These are phyloP conservation scores for Boeremia lycopersici DNA, from an alignment of 2,329 filamentous ascomycete species.

Conservation along the genomic window DNA sequence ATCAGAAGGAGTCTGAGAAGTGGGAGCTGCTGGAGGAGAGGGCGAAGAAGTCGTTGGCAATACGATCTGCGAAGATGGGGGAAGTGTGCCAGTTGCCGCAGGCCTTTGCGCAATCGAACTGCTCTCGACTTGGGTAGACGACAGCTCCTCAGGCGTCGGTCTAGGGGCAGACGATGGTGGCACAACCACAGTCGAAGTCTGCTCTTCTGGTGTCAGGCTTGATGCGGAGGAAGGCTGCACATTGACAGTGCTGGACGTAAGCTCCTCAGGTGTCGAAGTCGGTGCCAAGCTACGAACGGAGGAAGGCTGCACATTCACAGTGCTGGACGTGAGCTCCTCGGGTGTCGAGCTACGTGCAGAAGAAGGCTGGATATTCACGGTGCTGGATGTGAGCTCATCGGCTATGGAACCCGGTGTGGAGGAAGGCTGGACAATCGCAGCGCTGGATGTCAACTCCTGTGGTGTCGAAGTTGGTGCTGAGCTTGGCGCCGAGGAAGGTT, in stretches of 20 bases:
- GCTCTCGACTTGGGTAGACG: conserved; percentile 1
- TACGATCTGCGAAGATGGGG: conserved; percentile 5
- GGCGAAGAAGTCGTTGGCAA: conserved; percentile 5
- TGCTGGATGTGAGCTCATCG: background rate
- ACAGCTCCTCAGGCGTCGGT: background rate
- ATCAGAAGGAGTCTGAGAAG: conserved; percentile 16
- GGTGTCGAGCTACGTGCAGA: background rate
- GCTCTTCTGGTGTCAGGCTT: background rate
- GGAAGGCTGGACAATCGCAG: background rate
- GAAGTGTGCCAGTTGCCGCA: background rate
- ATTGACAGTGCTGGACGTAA: background rate
- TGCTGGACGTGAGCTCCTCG: background rate
- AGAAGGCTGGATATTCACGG: background rate
- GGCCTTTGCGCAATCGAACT: conserved; percentile 1
- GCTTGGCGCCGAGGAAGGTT: background rate
- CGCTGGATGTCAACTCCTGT: background rate
- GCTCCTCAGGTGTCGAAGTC: background rate
- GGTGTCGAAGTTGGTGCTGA: background rate
- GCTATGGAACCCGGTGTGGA: background rate
- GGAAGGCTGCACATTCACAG: background rate
- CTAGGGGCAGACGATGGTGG: background rate
- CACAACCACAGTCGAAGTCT: background rate
- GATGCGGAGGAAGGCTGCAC: background rate
- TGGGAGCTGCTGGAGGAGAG: conserved; percentile 9
- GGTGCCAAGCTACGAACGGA: background rate